A percentile compares a stretch with the other conserved stretches of the same genome.
Evolutionary conservation across 2,329 filamentous ascomycete species (phyloP).

Genomic region (Colletotrichum graminicola): DNA sequence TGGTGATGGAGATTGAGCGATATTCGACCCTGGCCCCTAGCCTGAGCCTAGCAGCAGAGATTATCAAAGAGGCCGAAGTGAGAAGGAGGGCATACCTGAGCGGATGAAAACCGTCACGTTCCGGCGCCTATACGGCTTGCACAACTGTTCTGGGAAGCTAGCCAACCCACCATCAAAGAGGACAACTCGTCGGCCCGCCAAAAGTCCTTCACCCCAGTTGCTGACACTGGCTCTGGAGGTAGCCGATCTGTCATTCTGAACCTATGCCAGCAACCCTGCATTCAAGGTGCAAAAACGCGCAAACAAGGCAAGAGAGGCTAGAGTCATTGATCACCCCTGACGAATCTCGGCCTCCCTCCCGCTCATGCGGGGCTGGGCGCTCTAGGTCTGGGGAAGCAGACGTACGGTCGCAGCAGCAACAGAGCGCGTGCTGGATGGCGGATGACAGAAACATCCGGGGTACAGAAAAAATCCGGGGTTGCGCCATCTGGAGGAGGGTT

Average conservation of each 20-base stretch:
- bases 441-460: slow-evolving; percentile 36
- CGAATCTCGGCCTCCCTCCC: background rate
- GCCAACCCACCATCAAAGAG: slow-evolving; percentile 2
- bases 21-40: slow-evolving; percentile 83
- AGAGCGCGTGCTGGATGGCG: slow-evolving; percentile 7
- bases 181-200: background rate
- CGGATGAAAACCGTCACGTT: slow-evolving; percentile 52
- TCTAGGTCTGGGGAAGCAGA: slow-evolving; percentile 16
- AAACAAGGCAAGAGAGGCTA: background rate
- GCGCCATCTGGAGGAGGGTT: slow-evolving; percentile 22
- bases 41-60: slow-evolving; percentile 80
- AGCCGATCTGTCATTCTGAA: background rate
- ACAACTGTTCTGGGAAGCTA: slow-evolving; percentile 2
- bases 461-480: slow-evolving; percentile 39
- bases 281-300: background rate
- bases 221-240: background rate
- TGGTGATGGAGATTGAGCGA: slow-evolving; percentile 80
- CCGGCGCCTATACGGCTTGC: slow-evolving; percentile 22
- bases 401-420: background rate
- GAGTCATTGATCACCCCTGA: background rate
- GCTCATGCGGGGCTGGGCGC: slow-evolving; percentile 2
- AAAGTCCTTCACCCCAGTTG: background rate
- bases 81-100: slow-evolving; percentile 74
- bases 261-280: background rate
- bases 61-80: slow-evolving; percentile 82